Base-by-base conservation (phyloP, 331 rosid genomes). In the Acacia concinna region DNA sequence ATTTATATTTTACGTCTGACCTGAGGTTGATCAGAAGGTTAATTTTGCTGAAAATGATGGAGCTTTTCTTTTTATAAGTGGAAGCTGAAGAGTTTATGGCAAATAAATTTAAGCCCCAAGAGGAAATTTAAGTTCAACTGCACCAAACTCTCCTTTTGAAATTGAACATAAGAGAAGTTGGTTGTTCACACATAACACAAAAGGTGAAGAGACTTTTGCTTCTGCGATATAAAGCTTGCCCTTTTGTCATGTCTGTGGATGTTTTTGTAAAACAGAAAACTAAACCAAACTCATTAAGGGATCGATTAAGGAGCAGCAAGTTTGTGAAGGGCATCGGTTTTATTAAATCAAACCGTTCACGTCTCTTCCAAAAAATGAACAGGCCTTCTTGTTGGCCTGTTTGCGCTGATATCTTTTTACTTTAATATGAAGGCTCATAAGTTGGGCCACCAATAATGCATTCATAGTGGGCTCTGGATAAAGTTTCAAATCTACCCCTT, bases 401-500 rank as follows among this genome's bases (percentile, higher is more conserved):
- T n/a, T n/a, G n/a, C n/a, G n/a, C n/a, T n/a, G n/a, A n/a, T n/a
- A n/a, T n/a, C n/a, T n/a, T n/a, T n/a, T n/a, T n/a, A n/a, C n/a
- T n/a, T n/a, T n/a, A 7, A 87, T 90, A 92, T 27, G 98, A 76
- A 82, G 87, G 88, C 78, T 91, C 97, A 81, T 85, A 85, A 32
- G 76, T 81, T 34, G 97, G 92, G 78, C 85, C 15, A 10, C 34
- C 68, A 63, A 31, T 63, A 30, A 92, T 92, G 78, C 93, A 97
- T 86, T 92, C 68, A 62, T 94, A 90, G 84, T 95, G 96, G 71
- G 97, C 98, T 83, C 96, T 97, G 51, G 94, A 90, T 21, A 95
- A 51, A 18, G 57, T 97, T 76, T 89, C 97, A 46, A 93, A 93
- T 66, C 91, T 96, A 35, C 8, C 31, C 17, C 60, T 60, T 27